phyloP scores from a whole-genome alignment of 805 yeast species.

The Schwanniomyces vanrijiae region DNA sequence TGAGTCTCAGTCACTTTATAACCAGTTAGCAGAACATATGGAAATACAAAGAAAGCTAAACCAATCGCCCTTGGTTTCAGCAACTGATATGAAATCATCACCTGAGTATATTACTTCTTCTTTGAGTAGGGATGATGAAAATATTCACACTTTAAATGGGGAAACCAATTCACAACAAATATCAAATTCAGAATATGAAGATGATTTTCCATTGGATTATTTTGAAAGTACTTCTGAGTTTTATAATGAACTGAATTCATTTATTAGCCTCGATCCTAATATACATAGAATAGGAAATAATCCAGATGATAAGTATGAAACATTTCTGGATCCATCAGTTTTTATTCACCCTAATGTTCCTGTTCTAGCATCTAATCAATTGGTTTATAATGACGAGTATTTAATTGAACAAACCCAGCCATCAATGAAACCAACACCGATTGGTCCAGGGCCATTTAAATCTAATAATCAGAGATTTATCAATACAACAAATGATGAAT shows the following conservation, averaged over 20 bases:
- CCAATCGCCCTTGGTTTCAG: slow-evolving; percentile 4
- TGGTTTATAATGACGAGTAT: slow-evolving; percentile 46
- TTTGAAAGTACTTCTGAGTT: slow-evolving; percentile 39
- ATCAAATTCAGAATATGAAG: slow-evolving; percentile 42
- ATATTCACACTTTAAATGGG: slow-evolving; percentile 14
- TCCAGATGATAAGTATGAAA: slow-evolving; percentile 20
- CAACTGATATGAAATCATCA: slow-evolving; percentile 7
- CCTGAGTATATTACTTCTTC: slow-evolving; percentile 14
- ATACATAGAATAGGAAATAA: slow-evolving; percentile 4
- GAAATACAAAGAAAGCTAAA: slow-evolving; percentile 8
- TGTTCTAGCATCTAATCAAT: slow-evolving; percentile 25
- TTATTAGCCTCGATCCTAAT: slow-evolving; percentile 21
- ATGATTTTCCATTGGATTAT: slow-evolving; percentile 73
- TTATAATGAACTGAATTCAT: slow-evolving; percentile 15
- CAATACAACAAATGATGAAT: slow-evolving; percentile 18
- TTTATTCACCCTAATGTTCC: slow-evolving; percentile 14
- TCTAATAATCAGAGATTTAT: slow-evolving; percentile 2
- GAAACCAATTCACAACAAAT: slow-evolving; percentile 25
- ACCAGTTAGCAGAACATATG: slow-evolving; percentile 51
- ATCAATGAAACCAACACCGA: slow-evolving; percentile 19
- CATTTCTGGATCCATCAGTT: slow-evolving; percentile 15
- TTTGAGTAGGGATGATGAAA: slow-evolving; percentile 4
- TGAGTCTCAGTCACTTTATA: slow-evolving; percentile 47
- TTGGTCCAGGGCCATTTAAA: background rate
- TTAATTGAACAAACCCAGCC: slow-evolving; percentile 53